Evolutionary conservation across 2,329 filamentous ascomycete genomes (phyloP).

Genomic region (Hypoxylon rubiginosum): DNA sequence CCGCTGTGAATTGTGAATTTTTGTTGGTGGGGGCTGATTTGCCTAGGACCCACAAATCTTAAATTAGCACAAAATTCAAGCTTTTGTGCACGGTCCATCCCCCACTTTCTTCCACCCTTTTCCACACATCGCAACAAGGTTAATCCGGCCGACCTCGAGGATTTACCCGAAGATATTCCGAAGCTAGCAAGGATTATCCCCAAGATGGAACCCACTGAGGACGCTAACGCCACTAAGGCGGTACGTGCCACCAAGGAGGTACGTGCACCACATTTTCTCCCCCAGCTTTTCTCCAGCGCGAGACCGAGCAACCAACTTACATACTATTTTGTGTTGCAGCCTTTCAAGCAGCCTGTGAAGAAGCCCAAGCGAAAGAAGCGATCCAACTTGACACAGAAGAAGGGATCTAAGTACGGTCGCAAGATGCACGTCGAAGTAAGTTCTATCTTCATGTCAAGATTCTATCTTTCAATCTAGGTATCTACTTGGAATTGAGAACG

Average conservation of each 20-base stretch:
- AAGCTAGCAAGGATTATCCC: background rate
- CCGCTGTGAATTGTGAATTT: no score
- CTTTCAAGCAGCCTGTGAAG: background rate
- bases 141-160: background rate
- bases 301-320: background rate
- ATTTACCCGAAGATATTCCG: background rate
- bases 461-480: background rate
- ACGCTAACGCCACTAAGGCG: background rate
- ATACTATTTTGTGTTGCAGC: background rate
- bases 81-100: no score
- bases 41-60: no score
- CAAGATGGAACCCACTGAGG: background rate
- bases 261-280: background rate
- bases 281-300: constrained; percentile 2
- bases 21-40: no score
- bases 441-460: constrained; percentile 1
- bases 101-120: no score
- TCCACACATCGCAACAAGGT: background rate
- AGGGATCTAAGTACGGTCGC: constrained; percentile 1
- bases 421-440: constrained; percentile 51
- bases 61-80: no score
- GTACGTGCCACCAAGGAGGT: background rate
- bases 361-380: background rate
- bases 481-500: background rate
- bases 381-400: background rate